phyloP scores from a whole-genome alignment of 306 rosid species.

The Pyrus communis region DNA sequence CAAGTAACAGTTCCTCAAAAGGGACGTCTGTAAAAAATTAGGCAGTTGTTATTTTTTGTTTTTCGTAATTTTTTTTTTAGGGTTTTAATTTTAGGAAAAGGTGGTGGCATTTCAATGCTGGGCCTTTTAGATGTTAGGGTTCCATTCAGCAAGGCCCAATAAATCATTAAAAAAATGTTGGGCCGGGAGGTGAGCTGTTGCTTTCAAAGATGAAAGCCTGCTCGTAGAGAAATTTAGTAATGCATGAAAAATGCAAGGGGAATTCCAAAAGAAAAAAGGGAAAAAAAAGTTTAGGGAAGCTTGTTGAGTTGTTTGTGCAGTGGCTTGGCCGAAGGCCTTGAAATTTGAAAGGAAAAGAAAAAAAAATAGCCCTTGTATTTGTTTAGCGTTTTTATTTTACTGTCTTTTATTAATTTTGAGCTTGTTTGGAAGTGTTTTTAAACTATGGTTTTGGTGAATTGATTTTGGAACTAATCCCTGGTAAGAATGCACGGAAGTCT shows the following conservation, averaged over 20 bases:
- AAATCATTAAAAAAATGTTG: constrained; percentile 43
- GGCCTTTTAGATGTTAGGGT: constrained; percentile 48
- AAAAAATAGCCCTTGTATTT: neutral
- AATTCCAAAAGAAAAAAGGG: neutral
- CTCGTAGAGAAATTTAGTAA: constrained; percentile 58
- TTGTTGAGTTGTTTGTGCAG: constrained; percentile 20
- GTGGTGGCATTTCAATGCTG: constrained; percentile 22
- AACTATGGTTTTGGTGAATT: too few species aligned
- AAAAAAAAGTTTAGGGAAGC: neutral
- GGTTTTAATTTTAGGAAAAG: constrained; percentile 32
- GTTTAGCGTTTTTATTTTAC: too few species aligned
- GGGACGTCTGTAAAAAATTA: constrained; percentile 59
- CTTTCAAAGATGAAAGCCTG: constrained; percentile 63
- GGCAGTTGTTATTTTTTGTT: constrained; percentile 22
- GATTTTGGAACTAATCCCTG: too few species aligned
- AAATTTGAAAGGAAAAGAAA: neutral
- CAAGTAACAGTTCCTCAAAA: constrained; percentile 50
- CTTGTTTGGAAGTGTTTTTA: too few species aligned
- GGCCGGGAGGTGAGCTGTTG: constrained; percentile 45
- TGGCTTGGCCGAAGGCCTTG: constrained; percentile 84
- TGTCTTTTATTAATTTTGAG: too few species aligned
- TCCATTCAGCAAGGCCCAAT: constrained; percentile 44
- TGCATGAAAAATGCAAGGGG: constrained; percentile 18
- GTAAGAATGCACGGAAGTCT: too few species aligned
- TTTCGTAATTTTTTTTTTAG: constrained; percentile 4